Base-by-base conservation (phyloP, 2,329 filamentous ascomycete genomes). In the Didymella pinodella region DNA sequence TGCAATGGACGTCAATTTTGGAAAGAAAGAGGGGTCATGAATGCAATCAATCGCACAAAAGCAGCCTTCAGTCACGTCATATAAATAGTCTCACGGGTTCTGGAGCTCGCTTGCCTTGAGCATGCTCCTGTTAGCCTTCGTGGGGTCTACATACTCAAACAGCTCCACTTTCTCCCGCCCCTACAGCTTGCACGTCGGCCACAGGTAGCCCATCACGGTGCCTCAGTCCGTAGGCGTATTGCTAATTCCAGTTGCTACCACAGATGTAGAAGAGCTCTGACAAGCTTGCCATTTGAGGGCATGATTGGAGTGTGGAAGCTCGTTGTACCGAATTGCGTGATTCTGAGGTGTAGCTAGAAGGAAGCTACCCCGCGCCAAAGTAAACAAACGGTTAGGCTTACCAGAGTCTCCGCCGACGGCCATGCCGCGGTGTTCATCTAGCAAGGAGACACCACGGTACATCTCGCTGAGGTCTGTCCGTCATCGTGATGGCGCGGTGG, bases 61-160 rank as follows among this genome's bases (percentile, higher is more conserved):
- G 34, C 29, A 48, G 47, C 49, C 45, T 28, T 41, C 41, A 36
- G 65, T 72, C 68, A 72, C 69, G 69, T 71, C 68, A 72, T 72
- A 44, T 54, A 67, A 46, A 55, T 55, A 52, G 50, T 59, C 31
- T 20, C 51, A 49, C 47, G 38, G 22, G 38, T 56, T 50, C 40
- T 58, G 36, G 47, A 48, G 36, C 44, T 56, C 55, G 48, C 61
- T 53, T 51, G 44, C 36, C 43, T 48, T 57, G 48, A 52, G 18
- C 18, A 16, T 26, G 26, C 20, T 57, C 18, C 49, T 44, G 49
- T 49, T 44, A 48, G 29, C 18, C 29, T 26, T 31, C 44, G 49
- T 49, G 38, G 49, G 45, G 32, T 40, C 22, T 40, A 40, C 44
- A 20, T 29, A 18, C 6, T 44, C 32, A 41, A 47, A 48, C 22